These are phyloP conservation scores for Trichoderma guizhouense DNA, from an alignment of 2,329 filamentous ascomycete genomes.

Conservation along the genomic window DNA sequence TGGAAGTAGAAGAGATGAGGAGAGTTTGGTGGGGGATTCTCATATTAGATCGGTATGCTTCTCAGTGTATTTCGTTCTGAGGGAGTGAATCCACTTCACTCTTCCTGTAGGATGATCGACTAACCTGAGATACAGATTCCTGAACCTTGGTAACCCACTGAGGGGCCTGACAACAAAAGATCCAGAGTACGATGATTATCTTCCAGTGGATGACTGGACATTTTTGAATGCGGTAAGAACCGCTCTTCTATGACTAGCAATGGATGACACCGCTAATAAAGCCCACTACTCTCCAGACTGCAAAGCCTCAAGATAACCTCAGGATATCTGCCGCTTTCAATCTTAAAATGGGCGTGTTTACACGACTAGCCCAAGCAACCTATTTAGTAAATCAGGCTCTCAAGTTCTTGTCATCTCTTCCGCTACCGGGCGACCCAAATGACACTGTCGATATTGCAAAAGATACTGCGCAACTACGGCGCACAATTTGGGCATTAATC, in stretches of 20 bases:
- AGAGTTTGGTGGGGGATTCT: constrained; percentile 1
- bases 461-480: background rate
- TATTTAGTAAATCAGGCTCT: background rate
- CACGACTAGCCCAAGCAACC: background rate
- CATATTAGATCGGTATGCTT: background rate
- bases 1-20: constrained; percentile 5
- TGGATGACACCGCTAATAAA: fast-evolving
- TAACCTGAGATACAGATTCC: background rate
- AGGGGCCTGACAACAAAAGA: background rate
- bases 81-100: background rate
- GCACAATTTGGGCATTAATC: background rate
- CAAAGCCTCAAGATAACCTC: background rate
- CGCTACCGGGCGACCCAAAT: background rate
- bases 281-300: background rate
- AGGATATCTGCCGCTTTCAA: background rate
- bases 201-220: background rate
- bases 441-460: background rate
- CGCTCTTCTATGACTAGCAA: background rate
- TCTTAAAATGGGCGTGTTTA: background rate
- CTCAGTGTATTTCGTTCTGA: background rate
- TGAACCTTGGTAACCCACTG: background rate
- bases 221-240: background rate
- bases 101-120: background rate
- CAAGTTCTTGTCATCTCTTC: background rate
- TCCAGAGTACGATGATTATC: background rate